Evolutionary conservation across 1,284 basidiomycete genomes (phyloP), one percentile per base, ranked within the genome.

Genomic region (Trametes pubescens): DNA sequence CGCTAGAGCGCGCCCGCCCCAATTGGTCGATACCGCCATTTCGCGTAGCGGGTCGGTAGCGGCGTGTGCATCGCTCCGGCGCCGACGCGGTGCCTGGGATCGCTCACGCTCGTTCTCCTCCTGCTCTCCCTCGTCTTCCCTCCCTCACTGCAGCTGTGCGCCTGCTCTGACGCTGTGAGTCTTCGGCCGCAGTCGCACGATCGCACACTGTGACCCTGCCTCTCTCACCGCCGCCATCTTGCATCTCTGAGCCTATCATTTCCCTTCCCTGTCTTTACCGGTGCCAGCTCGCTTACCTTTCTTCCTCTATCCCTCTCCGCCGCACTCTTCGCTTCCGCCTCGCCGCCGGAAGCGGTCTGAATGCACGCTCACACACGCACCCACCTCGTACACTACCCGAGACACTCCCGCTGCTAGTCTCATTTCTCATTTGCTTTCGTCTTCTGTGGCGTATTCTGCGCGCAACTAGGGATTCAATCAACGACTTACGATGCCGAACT

Each of bases 401-500:
- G 51, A 34, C 21, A 16, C 32, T 29, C n/a, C 52, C 26, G 24
- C 59, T 52, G 29, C 49, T 53, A 43, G 47, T 21, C 49, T 22
- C 37, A 26, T 4, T 43, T 49, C 21, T n/a, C 49, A 32, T 32
- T 18, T 16, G 24, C 43, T 9, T 32, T n/a, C 22, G 9, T 13
- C 38, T 37, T 13, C 5, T 26, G 35, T 22, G 11, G 24, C 44
- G 40, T 24, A 38, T 8, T 32, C 29, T 32, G 29, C 29, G 29
- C 18, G 22, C 16, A 21, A 11, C 40, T 34, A 38, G 38, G 38
- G 24, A 26, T 13, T 21, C 10, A 24, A 32, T 21, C 43, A 40
- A 40, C 51, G 35, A 26, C 4, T 13, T 8, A 18, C 57, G 46
- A 73, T 73, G 71, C 18, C 40, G 4, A 76, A 73, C 69, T 72